phyloP scores from a whole-genome alignment of 139 green algal genomes.

The Asterochloris erici region DNA sequence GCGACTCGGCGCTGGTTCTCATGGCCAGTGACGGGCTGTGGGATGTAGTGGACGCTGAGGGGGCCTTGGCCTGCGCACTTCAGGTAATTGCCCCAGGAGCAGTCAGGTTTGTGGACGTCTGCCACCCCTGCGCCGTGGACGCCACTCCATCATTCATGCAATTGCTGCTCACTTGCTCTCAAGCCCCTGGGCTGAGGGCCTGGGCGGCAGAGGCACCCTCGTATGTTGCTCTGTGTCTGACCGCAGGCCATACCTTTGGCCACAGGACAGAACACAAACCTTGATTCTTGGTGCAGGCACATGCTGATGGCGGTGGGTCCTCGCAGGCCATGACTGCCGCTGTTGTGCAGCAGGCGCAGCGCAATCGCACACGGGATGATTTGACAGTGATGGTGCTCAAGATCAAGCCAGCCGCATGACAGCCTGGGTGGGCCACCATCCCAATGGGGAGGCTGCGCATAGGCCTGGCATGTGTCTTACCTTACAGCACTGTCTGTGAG shows the following conservation, averaged over 20 bases:
- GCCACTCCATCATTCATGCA: no score
- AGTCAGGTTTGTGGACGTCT: no score
- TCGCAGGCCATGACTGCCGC: slow-evolving; percentile 30
- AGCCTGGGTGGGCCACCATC: no score
- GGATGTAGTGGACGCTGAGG: slow-evolving; percentile 43
- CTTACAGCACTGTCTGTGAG: no score
- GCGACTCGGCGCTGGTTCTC: slow-evolving; percentile 33
- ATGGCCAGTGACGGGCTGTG: slow-evolving; percentile 63
- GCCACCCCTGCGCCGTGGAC: no score
- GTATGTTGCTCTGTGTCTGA: slow-evolving; percentile 1
- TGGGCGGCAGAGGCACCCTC: no score
- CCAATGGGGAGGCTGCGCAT: no score
- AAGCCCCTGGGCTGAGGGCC: no score
- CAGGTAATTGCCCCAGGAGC: neutral
- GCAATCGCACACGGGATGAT: slow-evolving; percentile 43
- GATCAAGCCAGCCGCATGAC: neutral
- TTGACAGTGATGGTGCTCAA: slow-evolving; percentile 33
- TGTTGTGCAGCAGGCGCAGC: slow-evolving; percentile 32
- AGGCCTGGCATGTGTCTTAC: no score
- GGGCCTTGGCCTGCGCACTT: neutral
- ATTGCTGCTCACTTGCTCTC: no score
- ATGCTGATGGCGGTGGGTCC: slow-evolving; percentile 19
- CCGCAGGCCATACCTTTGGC: slow-evolving; percentile 1
- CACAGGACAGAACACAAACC: no score
- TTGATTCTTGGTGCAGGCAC: no score